A percentile compares a stretch with the other conserved stretches of the same genome.
Conservation (phyloP, 2,329 filamentous ascomycete genomes). For the Beauveria brongniartii region DNA sequence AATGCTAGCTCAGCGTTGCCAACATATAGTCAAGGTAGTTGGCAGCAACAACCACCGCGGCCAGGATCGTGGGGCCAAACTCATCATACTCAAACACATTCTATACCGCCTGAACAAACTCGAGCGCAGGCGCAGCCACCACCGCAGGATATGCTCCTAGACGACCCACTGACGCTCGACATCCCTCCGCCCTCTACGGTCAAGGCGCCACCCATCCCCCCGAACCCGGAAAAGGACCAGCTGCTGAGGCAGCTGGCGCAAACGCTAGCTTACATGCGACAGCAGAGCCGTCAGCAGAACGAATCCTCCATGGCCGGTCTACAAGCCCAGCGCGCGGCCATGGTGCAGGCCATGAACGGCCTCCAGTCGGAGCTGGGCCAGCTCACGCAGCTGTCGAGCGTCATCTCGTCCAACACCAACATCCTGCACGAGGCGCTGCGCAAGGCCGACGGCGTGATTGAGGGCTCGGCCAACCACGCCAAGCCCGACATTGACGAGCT, state of each 20-base stretch:
- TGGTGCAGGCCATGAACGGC: conserved; percentile 58
- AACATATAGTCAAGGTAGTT: conserved; percentile 18
- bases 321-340: conserved; percentile 68
- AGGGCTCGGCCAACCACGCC: conserved; percentile 58
- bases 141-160: conserved; percentile 45
- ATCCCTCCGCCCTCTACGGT: conserved; percentile 41
- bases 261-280: conserved; percentile 60
- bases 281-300: conserved; percentile 63
- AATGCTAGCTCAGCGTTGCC: conserved; percentile 12
- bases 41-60: conserved; percentile 15
- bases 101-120: conserved; percentile 19
- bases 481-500: conserved; percentile 81
- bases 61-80: conserved; percentile 18
- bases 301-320: conserved; percentile 66
- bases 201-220: conserved; percentile 77
- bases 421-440: conserved; percentile 71
- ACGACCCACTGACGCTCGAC: conserved; percentile 46
- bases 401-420: conserved; percentile 67
- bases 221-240: conserved; percentile 91
- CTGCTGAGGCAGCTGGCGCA: conserved; percentile 69
- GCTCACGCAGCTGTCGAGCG: conserved; percentile 60
- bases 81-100: conserved; percentile 21
- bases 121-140: conserved; percentile 19
- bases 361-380: conserved; percentile 68
- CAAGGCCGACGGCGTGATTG: conserved; percentile 71